Evolutionary conservation across 2,329 filamentous ascomycete species (phyloP).

Genomic region (Cladophialophora bantiana): DNA sequence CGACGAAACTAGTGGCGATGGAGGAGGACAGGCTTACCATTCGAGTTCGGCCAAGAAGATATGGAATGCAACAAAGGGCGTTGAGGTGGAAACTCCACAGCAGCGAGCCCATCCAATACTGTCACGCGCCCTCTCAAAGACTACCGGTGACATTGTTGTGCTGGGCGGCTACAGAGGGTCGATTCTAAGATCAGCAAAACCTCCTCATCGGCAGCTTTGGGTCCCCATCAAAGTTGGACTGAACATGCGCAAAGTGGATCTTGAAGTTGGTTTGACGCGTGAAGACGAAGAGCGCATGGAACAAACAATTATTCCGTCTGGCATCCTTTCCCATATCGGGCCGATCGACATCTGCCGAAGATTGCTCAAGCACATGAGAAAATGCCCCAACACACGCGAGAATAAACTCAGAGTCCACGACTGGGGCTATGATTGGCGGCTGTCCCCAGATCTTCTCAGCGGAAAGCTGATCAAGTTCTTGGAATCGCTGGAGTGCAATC

Average conservation of each 20-base stretch:
- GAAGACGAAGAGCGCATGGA: conserved; percentile 86
- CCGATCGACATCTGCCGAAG: conserved; percentile 87
- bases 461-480: conserved; percentile 75
- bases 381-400: conserved; percentile 73
- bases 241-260: conserved; percentile 87
- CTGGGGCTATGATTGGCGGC: conserved; percentile 93
- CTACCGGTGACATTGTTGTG: conserved; percentile 85
- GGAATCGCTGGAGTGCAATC: conserved; percentile 76
- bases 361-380: conserved; percentile 77
- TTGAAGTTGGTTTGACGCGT: conserved; percentile 81
- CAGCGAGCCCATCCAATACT: conserved; percentile 52
- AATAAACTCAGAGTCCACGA: conserved; percentile 82
- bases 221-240: conserved; percentile 91
- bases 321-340: conserved; percentile 90
- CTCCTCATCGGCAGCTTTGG: conserved; percentile 88
- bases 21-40: conserved; percentile 8
- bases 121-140: conserved; percentile 68
- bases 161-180: conserved; percentile 92
- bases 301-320: conserved; percentile 80
- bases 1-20: conserved; percentile 2
- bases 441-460: conserved; percentile 80
- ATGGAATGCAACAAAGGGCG: conserved; percentile 17
- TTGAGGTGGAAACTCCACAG: conserved; percentile 40
- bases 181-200: conserved; percentile 80
- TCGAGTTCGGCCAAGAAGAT: conserved; percentile 27